Evolutionary conservation across 2,329 filamentous ascomycete species (phyloP).

Genomic region (Xylariaceae sp.): DNA sequence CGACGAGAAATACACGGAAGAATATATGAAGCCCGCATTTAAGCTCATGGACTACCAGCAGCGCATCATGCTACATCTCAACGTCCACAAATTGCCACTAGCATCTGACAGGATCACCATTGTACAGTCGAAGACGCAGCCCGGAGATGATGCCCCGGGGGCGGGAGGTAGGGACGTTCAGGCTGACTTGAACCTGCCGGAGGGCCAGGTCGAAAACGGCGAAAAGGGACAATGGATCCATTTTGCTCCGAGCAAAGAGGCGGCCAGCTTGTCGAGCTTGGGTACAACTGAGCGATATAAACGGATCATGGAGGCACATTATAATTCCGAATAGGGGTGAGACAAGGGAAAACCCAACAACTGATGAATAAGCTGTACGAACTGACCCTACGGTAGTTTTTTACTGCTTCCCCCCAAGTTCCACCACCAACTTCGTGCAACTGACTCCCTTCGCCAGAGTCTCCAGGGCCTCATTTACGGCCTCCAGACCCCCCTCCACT

Average conservation of each 20-base stretch:
- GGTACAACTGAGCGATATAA: too few species aligned
- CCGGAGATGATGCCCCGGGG: constrained; percentile 3
- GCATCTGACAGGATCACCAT: constrained; percentile 3
- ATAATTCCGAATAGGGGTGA: too few species aligned
- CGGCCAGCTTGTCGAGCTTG: too few species aligned
- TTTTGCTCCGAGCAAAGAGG: too few species aligned
- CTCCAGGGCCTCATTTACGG: constrained; percentile 35
- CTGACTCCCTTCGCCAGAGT: constrained; percentile 33
- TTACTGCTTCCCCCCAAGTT: constrained; percentile 21
- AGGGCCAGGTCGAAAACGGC: background rate
- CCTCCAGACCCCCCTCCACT: constrained; percentile 31
- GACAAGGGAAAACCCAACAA: too few species aligned
- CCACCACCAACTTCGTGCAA: constrained; percentile 38
- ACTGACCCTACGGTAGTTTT: too few species aligned
- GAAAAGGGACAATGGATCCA: too few species aligned
- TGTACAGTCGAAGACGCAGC: constrained; percentile 4
- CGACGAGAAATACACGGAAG: background rate
- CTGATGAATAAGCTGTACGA: too few species aligned
- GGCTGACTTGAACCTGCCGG: background rate
- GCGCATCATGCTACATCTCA: constrained; percentile 2
- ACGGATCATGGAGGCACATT: too few species aligned
- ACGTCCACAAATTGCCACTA: constrained; percentile 2
- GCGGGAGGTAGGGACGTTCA: constrained; percentile 6
- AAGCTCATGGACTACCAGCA: constrained; percentile 5
- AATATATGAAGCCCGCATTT: background rate